Conservation (phyloP, 371 early-diverging fungal species). For the Capillidium heterosporum region DNA sequence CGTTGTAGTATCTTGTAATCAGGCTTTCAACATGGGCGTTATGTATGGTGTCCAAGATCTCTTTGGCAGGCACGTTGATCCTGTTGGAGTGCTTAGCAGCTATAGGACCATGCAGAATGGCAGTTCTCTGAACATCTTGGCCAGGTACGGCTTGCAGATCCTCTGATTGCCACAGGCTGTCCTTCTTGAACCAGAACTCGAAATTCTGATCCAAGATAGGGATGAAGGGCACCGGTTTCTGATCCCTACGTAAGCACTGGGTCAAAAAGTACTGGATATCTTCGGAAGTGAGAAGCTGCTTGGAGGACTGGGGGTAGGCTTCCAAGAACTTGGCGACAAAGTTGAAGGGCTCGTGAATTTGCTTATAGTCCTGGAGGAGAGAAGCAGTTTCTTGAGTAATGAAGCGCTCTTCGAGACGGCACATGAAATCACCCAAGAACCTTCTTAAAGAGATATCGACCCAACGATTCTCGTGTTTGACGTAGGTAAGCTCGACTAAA, state of each 20-base stretch:
- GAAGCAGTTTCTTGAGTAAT: conserved; percentile 6
- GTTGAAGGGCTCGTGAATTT: conserved; percentile 39
- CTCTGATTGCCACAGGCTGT: conserved; percentile 90
- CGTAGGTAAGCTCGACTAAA: conserved; percentile 61
- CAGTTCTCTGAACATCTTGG: conserved; percentile 80
- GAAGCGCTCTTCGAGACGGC: conserved; percentile 85
- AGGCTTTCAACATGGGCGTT: conserved; percentile 40
- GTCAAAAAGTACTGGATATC: conserved; percentile 79
- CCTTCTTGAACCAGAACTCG: conserved; percentile 91
- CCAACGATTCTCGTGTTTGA: conserved; percentile 66
- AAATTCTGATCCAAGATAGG: conserved; percentile 83
- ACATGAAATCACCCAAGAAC: conserved; percentile 70
- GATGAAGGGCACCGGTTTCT: conserved; percentile 86
- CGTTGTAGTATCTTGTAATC: conserved; percentile 57
- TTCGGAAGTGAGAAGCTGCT: conserved; percentile 70
- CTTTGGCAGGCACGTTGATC: conserved; percentile 74
- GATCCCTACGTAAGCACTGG: conserved; percentile 58
- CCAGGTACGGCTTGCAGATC: conserved; percentile 78
- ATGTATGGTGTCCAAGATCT: conserved; percentile 78
- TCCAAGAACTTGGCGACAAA: conserved; percentile 56
- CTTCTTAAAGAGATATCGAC: conserved; percentile 68
- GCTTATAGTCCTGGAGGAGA: background rate
- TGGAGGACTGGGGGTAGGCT: conserved; percentile 52
- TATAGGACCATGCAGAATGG: conserved; percentile 87
- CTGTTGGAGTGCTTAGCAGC: conserved; percentile 62